Base-by-base conservation (phyloP, 2,329 filamentous ascomycete species). In the Ophiocordyceps camponoti-rufipedis region DNA sequence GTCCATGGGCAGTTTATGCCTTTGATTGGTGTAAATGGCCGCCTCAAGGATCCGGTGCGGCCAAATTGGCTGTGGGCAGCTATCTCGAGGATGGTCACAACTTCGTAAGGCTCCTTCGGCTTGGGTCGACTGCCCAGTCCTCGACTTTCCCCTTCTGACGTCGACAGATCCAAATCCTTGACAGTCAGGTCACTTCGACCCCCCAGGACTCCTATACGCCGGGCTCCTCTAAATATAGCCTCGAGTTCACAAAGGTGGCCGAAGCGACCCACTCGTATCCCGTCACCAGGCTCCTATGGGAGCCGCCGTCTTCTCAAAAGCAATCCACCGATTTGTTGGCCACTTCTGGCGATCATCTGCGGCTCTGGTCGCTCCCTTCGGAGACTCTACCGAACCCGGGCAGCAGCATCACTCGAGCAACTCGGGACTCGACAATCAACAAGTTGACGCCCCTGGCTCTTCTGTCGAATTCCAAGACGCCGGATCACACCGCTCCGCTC, bases 21-120 rank as follows among this genome's bases (percentile, higher is more conserved):
- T 89, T 94, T 56, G 91, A 98, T 66, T 98, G 91, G 91, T 98
- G 91, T 69, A 98, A 98, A 64, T 98, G 91, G 89, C 78, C 84
- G 14, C 80, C 89, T 2, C 78, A 86, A 56, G 79, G 65, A 55
- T 80, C 80, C 52, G 80, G 85, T 50, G 86, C 85, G 4, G 91
- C 91, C 38, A 96, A 96, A 64, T 75, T 98, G 54, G 91, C 91
- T 12, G 73, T 98, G 38, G 91, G 89, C 48, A 98, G 91, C 67
- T 96, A 96, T 60, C 68, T 96, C 44, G 91, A 98, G 65, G 91
- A 98, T 63, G 89, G 88, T 6, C 91, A 98, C 66, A 98, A 98
- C 61, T 98, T 93, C 69, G 87, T 94, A 69, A 55, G 75, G n/a
- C 18, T 18, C n/a, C 33, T 11, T 23, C n/a, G 12, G 9, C 14